These are phyloP conservation scores for Globisporangium polare DNA, from an alignment of 352 stramenopile species.

Conservation along the genomic window DNA sequence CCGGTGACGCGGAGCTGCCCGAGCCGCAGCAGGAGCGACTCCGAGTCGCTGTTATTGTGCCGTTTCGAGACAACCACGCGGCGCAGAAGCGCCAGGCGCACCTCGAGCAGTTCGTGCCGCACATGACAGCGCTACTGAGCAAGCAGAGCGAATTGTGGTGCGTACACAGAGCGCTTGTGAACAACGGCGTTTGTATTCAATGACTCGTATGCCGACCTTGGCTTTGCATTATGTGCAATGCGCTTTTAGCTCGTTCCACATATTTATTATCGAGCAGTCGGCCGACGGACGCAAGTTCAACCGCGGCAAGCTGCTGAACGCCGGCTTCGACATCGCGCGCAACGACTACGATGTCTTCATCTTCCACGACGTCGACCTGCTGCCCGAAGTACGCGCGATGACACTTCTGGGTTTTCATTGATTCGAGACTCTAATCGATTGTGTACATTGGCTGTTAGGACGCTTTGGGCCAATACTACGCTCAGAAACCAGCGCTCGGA, in stretches of 20 bases:
- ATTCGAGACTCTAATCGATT: too few species aligned
- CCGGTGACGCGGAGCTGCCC: not conserved
- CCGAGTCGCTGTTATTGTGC: slow-evolving; percentile 88
- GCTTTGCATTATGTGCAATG: not conserved
- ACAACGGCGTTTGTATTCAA: too few species aligned
- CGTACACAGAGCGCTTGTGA: not conserved
- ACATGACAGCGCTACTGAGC: slow-evolving; percentile 88
- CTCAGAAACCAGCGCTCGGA: slow-evolving; percentile 39
- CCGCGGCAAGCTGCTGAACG: slow-evolving; percentile 95
- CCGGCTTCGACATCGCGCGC: slow-evolving; percentile 89
- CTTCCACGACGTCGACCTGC: slow-evolving; percentile 96
- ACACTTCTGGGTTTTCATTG: not conserved
- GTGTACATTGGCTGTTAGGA: too few species aligned
- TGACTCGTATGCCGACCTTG: too few species aligned
- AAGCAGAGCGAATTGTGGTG: slow-evolving; percentile 22
- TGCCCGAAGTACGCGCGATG: slow-evolving; percentile 53
- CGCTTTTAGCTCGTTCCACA: slow-evolving; percentile 61
- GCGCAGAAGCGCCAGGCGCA: slow-evolving; percentile 88
- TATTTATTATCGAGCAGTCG: slow-evolving; percentile 95
- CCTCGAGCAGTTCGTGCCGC: slow-evolving; percentile 87
- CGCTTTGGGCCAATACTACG: slow-evolving; percentile 81
- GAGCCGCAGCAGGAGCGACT: not conserved
- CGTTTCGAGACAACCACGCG: slow-evolving; percentile 90
- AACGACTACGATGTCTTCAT: slow-evolving; percentile 87
- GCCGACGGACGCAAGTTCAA: slow-evolving; percentile 95